A percentile compares a stretch with the other conserved stretches of the same genome.
phyloP scores from a whole-genome alignment of 2,329 filamentous ascomycete species.

The Aspergillus latus region DNA sequence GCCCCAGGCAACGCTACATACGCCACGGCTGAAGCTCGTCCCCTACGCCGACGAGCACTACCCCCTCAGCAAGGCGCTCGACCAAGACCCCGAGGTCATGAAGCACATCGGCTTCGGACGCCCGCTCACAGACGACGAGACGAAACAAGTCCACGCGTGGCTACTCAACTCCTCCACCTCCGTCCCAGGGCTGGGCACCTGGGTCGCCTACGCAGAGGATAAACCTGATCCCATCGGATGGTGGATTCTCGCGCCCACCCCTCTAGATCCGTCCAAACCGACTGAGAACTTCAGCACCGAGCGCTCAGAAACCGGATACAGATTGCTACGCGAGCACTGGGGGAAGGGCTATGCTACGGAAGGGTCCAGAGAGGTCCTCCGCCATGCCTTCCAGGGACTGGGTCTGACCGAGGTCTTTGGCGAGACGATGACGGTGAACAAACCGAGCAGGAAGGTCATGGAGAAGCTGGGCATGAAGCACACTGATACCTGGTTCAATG shows the following conservation, averaged over 20 bases:
- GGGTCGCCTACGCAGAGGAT: constrained; percentile 9
- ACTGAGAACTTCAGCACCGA: constrained; percentile 9
- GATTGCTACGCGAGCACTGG: constrained; percentile 13
- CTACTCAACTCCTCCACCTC: constrained; percentile 1
- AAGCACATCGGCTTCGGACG: constrained; percentile 15
- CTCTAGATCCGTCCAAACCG: not conserved
- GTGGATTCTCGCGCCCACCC: constrained; percentile 13
- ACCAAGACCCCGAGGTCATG: constrained; percentile 17
- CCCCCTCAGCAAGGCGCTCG: constrained; percentile 11
- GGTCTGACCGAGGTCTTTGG: constrained; percentile 17
- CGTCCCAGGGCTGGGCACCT: constrained; percentile 8
- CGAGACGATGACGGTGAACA: constrained; percentile 19
- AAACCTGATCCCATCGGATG: constrained; percentile 7
- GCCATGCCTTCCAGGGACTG: constrained; percentile 15
- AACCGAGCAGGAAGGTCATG: constrained; percentile 12
- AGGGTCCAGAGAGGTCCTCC: constrained; percentile 11
- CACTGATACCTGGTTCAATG: constrained; percentile 14
- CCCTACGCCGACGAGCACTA: constrained; percentile 1
- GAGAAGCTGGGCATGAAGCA: constrained; percentile 13
- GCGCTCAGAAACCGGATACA: constrained; percentile 16
- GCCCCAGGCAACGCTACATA: not conserved
- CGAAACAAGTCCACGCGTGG: constrained; percentile 13
- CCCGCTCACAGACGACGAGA: constrained; percentile 11
- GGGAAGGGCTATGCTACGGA: constrained; percentile 19
- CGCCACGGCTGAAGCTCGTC: constrained; percentile 6